Conservation (phyloP, 2,329 filamentous ascomycete species). For the Akanthomyces muscarius region DNA sequence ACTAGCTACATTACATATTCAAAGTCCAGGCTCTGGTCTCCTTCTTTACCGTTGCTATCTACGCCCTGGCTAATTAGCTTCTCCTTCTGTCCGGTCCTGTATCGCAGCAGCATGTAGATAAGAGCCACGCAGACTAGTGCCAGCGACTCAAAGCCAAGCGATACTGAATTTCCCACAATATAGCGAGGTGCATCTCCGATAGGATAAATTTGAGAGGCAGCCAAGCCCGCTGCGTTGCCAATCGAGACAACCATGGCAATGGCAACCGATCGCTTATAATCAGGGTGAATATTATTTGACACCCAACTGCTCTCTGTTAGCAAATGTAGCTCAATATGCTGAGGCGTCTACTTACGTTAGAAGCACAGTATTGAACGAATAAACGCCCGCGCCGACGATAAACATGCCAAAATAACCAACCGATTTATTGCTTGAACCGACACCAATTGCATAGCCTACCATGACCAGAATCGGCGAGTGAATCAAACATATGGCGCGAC, state of each 20-base stretch:
- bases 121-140: conserved; percentile 7
- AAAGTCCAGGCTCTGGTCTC: conserved; percentile 15
- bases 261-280: conserved; percentile 31
- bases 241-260: conserved; percentile 29
- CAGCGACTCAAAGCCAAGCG: conserved; percentile 10
- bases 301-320: conserved; percentile 26
- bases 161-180: conserved; percentile 11
- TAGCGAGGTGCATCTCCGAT: conserved; percentile 29
- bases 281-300: conserved; percentile 31
- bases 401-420: conserved; percentile 35
- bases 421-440: conserved; percentile 26
- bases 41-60: conserved; percentile 13
- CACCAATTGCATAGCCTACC: conserved; percentile 31
- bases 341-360: conserved; percentile 23
- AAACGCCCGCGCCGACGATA: conserved; percentile 22
- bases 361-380: conserved; percentile 20
- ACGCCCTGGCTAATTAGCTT: conserved; percentile 7
- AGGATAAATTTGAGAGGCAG: conserved; percentile 33
- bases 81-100: conserved; percentile 12
- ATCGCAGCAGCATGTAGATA: conserved; percentile 8
- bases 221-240: conserved; percentile 28
- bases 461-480: conserved; percentile 27
- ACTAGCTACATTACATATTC: conserved; percentile 11
- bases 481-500: conserved; percentile 29
- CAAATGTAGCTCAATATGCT: conserved; percentile 22